phyloP scores from a whole-genome alignment of 768 basidiomycete species.

The Lactarius trivialis region DNA sequence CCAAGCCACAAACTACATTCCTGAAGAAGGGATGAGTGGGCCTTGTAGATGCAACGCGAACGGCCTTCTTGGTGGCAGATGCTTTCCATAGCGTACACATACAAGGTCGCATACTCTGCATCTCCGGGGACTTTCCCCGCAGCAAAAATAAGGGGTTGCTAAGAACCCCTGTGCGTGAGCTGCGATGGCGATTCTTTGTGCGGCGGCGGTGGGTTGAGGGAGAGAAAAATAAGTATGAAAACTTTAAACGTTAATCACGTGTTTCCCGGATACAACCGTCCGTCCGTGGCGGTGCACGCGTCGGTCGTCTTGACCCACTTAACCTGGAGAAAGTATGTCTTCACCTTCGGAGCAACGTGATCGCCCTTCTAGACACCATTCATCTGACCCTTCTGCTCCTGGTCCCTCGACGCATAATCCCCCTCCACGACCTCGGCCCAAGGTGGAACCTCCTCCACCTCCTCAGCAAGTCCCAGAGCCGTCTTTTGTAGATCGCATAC shows the following conservation, averaged over 20 bases:
- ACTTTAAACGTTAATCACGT: slow-evolving; percentile 4
- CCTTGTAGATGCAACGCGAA: slow-evolving; percentile 34
- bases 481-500: slow-evolving; percentile 16
- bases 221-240: slow-evolving; percentile 23
- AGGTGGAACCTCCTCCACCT: slow-evolving; percentile 12
- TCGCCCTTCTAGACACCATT: slow-evolving; percentile 2
- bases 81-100: slow-evolving; percentile 51
- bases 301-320: neutral
- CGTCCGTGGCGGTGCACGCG: neutral
- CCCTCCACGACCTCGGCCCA: slow-evolving; percentile 6
- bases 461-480: slow-evolving; percentile 13
- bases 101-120: slow-evolving; percentile 57
- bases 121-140: slow-evolving; percentile 96
- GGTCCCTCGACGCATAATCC: slow-evolving; percentile 3
- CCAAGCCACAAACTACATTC: slow-evolving; percentile 23
- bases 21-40: slow-evolving; percentile 18
- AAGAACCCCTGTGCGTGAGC: slow-evolving; percentile 61
- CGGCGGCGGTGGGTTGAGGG: slow-evolving; percentile 38
- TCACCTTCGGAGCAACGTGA: slow-evolving; percentile 3
- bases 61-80: slow-evolving; percentile 67
- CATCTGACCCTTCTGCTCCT: neutral
- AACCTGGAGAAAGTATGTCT: slow-evolving; percentile 1
- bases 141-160: slow-evolving; percentile 46
- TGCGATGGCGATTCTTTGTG: slow-evolving; percentile 83
- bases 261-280: slow-evolving; percentile 9